Percentiles rank a stretch among this genome's conserved stretches.
Conservation (phyloP, 2,329 filamentous ascomycete species). For the Mariannaea sp. region DNA sequence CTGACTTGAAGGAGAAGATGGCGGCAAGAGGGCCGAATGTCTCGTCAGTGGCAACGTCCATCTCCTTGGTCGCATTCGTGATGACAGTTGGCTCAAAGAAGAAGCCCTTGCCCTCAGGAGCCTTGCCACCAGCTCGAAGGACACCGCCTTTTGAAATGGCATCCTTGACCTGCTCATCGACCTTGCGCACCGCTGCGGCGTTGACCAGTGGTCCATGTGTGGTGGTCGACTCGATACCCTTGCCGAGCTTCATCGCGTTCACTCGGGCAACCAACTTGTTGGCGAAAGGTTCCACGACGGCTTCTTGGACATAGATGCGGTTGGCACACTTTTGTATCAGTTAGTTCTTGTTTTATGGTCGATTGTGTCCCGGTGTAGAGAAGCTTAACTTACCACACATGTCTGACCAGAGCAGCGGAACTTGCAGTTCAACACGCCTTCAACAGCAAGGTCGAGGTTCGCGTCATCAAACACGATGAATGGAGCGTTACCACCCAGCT, state of each 20-base stretch:
- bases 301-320: slow-evolving; percentile 60
- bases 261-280: slow-evolving; percentile 43
- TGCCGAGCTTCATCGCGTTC: slow-evolving; percentile 49
- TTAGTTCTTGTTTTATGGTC: no score
- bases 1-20: slow-evolving; percentile 60
- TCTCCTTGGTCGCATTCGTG: slow-evolving; percentile 2
- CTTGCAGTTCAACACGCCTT: slow-evolving; percentile 66
- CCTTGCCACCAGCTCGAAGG: slow-evolving; percentile 59
- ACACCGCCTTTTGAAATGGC: slow-evolving; percentile 62
- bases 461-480: slow-evolving; percentile 45
- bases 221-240: slow-evolving; percentile 57
- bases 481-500: slow-evolving; percentile 59
- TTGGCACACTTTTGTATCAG: slow-evolving; percentile 45
- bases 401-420: slow-evolving; percentile 73
- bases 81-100: slow-evolving; percentile 2
- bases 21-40: slow-evolving; percentile 3
- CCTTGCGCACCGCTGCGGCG: slow-evolving; percentile 63
- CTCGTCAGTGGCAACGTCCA: slow-evolving; percentile 25
- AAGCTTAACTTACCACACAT: slow-evolving; percentile 60
- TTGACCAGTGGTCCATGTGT: slow-evolving; percentile 67
- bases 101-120: not conserved
- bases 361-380: no score
- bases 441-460: slow-evolving; percentile 62
- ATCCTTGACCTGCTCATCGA: slow-evolving; percentile 63
- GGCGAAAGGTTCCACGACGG: slow-evolving; percentile 60